phyloP scores from a whole-genome alignment of 495 filamentous ascomycete species.

The Penicillium silybi region DNA sequence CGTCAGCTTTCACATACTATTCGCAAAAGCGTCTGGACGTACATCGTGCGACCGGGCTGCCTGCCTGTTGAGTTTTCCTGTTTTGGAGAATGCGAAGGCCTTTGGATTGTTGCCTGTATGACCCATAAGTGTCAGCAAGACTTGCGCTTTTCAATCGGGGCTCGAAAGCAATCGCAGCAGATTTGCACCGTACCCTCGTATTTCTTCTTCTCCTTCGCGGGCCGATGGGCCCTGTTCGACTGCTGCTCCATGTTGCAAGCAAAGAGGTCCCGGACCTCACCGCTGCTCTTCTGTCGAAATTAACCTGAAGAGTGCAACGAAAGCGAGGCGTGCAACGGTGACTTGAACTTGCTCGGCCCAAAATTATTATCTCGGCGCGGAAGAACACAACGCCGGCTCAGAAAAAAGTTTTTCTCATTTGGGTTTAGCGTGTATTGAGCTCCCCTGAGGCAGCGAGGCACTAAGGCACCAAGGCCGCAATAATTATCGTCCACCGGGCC shows the following conservation, averaged over 20 bases:
- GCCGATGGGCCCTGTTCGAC: constrained; percentile 79
- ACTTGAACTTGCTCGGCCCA: constrained; percentile 19
- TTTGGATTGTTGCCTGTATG: constrained; percentile 75
- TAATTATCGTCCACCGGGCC: constrained; percentile 7
- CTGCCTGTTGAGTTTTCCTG: constrained; percentile 77
- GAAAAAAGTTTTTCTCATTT: constrained; percentile 19
- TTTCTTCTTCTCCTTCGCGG: constrained; percentile 89
- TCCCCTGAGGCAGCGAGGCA: constrained; percentile 10
- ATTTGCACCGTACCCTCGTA: constrained; percentile 44
- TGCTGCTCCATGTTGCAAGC: constrained; percentile 68
- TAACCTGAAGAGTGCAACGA: constrained; percentile 9
- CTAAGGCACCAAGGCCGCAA: neutral
- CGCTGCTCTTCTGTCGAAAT: constrained; percentile 20
- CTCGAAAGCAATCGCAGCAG: constrained; percentile 10
- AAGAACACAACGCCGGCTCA: constrained; percentile 21
- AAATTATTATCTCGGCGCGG: constrained; percentile 39
- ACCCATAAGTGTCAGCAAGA: constrained; percentile 12
- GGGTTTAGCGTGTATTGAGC: constrained; percentile 8
- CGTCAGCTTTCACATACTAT: constrained; percentile 14
- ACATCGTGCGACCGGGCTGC: constrained; percentile 91
- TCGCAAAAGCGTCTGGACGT: constrained; percentile 21
- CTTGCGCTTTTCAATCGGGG: neutral
- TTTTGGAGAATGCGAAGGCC: constrained; percentile 82
- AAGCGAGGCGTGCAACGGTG: constrained; percentile 5
- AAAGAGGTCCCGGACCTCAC: constrained; percentile 33